Base-by-base conservation (phyloP, 805 yeast genomes). In the Ogataea paradorogensis region DNA sequence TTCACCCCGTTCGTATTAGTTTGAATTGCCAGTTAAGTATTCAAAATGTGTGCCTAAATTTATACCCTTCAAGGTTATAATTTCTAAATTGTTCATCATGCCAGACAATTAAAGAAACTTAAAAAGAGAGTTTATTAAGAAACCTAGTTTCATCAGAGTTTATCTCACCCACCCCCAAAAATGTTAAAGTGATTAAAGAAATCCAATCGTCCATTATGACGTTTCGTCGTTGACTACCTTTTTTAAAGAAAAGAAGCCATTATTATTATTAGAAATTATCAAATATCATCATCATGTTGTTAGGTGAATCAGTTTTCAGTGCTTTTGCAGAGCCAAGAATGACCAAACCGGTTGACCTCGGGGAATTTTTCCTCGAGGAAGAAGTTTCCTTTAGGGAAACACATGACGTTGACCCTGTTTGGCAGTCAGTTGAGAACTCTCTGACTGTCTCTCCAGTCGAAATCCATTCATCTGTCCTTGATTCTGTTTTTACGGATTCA, bases 401-500 rank as follows among this genome's bases (percentile, higher is more conserved):
- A 4, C 25, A 18, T 16, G 36, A 30, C 14, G 32, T 27, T 14
- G 33, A 30, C 13, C 30, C 27, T 3, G 14, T 15, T 15, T 22
- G 23, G 24, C 14, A 15, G 13, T 22, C 38, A 15, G 18, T 21
- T 16, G 30, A 27, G 7, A 29, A 24, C 16, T 29, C 15, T 27
- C 16, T 21, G 31, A 61, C 67, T 32, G 54, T 67, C 20, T 66
- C 81, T 37, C 80, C 82, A 9, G 59, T 76, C 45, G 71, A 74
- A 47, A 66, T 81, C 52, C 78, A 75, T 53, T 62, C 75, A 10
- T 67, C 72, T 35, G 71, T 76, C 22, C 56, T 77, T 50, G 76
- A 74, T 36, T 73, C 80, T 10, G 75, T 75, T 26, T 75, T 77
- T 51, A 61, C 69, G 25, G 58, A 55, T 29, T 37, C 45, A 11